phyloP scores from a whole-genome alignment of 805 yeast species.

The Schizosaccharomyces osmophilus region DNA sequence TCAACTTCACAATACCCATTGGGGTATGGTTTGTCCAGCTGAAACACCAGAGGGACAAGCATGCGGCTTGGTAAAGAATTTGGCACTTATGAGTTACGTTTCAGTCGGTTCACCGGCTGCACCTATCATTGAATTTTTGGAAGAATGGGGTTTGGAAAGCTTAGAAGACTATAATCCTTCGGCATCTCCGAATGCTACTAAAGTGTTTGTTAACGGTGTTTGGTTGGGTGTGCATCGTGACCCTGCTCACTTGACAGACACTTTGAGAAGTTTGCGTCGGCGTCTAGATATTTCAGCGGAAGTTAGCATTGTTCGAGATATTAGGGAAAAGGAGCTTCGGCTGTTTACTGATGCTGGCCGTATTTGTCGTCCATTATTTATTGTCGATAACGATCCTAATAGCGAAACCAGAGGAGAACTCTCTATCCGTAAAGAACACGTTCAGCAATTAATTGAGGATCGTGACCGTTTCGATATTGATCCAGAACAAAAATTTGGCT shows the following conservation, averaged over 20 bases:
- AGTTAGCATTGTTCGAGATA: slow-evolving; percentile 88
- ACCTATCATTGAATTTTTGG: slow-evolving; percentile 74
- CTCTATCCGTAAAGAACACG: slow-evolving; percentile 63
- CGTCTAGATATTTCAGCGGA: slow-evolving; percentile 88
- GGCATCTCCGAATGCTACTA: slow-evolving; percentile 69
- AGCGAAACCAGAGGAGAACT: slow-evolving; percentile 39
- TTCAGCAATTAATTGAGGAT: slow-evolving; percentile 34
- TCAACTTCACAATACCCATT: slow-evolving; percentile 94
- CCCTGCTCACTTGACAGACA: slow-evolving; percentile 74
- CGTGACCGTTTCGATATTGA: slow-evolving; percentile 24
- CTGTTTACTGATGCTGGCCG: slow-evolving; percentile 97
- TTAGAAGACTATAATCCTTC: slow-evolving; percentile 87
- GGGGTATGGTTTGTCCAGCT: slow-evolving; percentile 99
- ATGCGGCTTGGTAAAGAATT: slow-evolving; percentile 92
- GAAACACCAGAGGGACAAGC: slow-evolving; percentile 99
- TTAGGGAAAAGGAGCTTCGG: slow-evolving; percentile 85
- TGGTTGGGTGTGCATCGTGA: slow-evolving; percentile 98
- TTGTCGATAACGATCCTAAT: slow-evolving; percentile 55
- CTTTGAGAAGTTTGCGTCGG: slow-evolving; percentile 77
- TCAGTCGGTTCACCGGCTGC: slow-evolving; percentile 96
- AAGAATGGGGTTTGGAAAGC: slow-evolving; percentile 99
- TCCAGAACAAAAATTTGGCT: slow-evolving; percentile 37
- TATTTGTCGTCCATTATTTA: slow-evolving; percentile 85
- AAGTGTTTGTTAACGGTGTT: slow-evolving; percentile 93
- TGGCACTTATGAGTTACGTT: slow-evolving; percentile 88